phyloP scores from a whole-genome alignment of 1,139 yeast species.

The Hansenula anomala region DNA sequence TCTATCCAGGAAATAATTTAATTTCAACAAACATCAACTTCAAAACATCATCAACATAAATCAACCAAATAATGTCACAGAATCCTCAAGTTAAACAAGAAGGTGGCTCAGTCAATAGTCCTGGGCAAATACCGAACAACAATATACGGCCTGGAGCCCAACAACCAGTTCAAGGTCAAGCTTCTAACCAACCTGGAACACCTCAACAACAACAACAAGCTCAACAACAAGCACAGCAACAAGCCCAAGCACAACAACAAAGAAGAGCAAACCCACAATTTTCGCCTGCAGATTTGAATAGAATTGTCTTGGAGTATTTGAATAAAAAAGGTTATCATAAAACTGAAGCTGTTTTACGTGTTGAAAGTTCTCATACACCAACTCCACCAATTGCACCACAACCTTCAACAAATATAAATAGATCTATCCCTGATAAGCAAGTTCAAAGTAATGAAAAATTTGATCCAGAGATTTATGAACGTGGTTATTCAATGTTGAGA shows the following conservation, averaged over 20 bases:
- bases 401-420: constrained; percentile 13
- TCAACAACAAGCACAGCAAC: constrained; percentile 4
- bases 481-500: constrained; percentile 76
- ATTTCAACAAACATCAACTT: too few species aligned
- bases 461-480: constrained; percentile 67
- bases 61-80: background rate
- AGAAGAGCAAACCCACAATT: constrained; percentile 26
- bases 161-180: constrained; percentile 4
- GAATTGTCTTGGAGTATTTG: constrained; percentile 87
- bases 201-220: constrained; percentile 2
- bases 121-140: background rate
- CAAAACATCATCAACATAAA: background rate
- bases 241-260: constrained; percentile 8
- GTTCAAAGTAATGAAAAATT: constrained; percentile 23
- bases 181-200: constrained; percentile 1
- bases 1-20: too few species aligned
- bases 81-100: constrained; percentile 2
- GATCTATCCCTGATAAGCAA: constrained; percentile 27
- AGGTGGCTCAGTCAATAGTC: background rate
- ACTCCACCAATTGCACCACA: constrained; percentile 46
- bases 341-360: constrained; percentile 89
- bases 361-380: constrained; percentile 76
- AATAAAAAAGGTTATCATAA: constrained; percentile 91
- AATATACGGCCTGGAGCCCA: constrained; percentile 5
- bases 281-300: constrained; percentile 76